Conservation (phyloP, 2,329 filamentous ascomycete genomes). For the Metarhizium anisopliae region DNA sequence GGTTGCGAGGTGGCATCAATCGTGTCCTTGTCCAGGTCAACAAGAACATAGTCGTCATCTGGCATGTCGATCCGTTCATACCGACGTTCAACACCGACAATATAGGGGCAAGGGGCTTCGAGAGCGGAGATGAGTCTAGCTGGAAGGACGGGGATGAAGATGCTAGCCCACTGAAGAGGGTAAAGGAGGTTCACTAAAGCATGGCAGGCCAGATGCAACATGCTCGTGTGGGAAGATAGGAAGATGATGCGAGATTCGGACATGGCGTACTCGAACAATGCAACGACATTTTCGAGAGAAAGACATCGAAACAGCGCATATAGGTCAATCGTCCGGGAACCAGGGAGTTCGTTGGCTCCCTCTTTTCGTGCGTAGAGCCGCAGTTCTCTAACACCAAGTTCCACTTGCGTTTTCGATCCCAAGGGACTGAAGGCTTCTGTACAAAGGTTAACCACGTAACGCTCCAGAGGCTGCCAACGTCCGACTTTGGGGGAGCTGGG, state of each 20-base stretch:
- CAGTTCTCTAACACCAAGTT: slow-evolving; percentile 80
- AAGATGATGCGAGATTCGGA: slow-evolving; percentile 93
- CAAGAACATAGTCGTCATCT: slow-evolving; percentile 90
- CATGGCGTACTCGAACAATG: slow-evolving; percentile 86
- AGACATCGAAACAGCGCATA: slow-evolving; percentile 87
- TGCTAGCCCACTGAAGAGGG: slow-evolving; percentile 84
- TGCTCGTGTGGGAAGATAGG: slow-evolving; percentile 87
- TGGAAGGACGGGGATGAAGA: slow-evolving; percentile 87
- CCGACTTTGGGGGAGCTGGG: slow-evolving; percentile 84
- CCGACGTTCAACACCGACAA: slow-evolving; percentile 87
- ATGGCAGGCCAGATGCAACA: slow-evolving; percentile 88
- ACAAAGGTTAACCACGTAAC: slow-evolving; percentile 94
- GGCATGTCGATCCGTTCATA: slow-evolving; percentile 82
- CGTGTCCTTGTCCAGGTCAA: slow-evolving; percentile 84
- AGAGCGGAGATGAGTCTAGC: slow-evolving; percentile 81
- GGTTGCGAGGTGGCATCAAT: slow-evolving; percentile 78
- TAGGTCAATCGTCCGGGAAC: slow-evolving; percentile 82
- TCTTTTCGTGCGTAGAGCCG: slow-evolving; percentile 90
- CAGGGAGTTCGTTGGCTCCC: slow-evolving; percentile 84
- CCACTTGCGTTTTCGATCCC: slow-evolving; percentile 90
- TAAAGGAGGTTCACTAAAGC: slow-evolving; percentile 82
- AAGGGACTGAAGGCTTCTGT: slow-evolving; percentile 89
- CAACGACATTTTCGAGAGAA: slow-evolving; percentile 85
- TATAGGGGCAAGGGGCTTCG: slow-evolving; percentile 93
- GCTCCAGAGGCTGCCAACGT: slow-evolving; percentile 91